These are phyloP conservation scores for Microcyclospora pomicola DNA, from an alignment of 2,329 filamentous ascomycete genomes.

Conservation along the genomic window DNA sequence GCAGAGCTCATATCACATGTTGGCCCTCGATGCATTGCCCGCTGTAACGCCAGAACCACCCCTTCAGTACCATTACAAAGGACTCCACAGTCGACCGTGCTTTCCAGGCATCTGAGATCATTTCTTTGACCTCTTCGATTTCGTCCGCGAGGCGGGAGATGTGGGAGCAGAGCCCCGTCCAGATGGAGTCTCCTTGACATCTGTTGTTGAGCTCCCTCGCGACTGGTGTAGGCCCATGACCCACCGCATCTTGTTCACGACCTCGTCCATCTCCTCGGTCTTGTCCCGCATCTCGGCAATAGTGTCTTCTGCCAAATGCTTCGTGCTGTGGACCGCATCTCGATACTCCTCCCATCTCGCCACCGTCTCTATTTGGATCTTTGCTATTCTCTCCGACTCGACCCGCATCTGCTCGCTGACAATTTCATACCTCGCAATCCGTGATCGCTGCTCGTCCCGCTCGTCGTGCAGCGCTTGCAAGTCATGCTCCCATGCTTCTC, in stretches of 20 bases:
- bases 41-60: neutral
- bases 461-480: slow-evolving; percentile 43
- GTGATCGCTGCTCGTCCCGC: slow-evolving; percentile 36
- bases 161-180: too few relatives aligned
- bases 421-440: slow-evolving; percentile 49
- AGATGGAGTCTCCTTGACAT: neutral
- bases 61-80: neutral
- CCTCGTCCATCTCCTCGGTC: slow-evolving; percentile 47
- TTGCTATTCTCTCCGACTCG: slow-evolving; percentile 47
- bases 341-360: slow-evolving; percentile 52
- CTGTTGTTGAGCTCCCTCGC: neutral
- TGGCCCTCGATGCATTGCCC: too few relatives aligned
- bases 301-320: slow-evolving; percentile 41
- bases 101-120: neutral
- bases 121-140: neutral
- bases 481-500: slow-evolving; percentile 28
- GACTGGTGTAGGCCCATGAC: slow-evolving; percentile 52
- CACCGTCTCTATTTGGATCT: slow-evolving; percentile 49
- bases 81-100: neutral
- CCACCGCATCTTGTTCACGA: slow-evolving; percentile 57
- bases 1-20: too few relatives aligned
- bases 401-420: slow-evolving; percentile 60
- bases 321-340: slow-evolving; percentile 44
- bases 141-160: too few relatives aligned
- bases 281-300: slow-evolving; percentile 42